These are phyloP conservation scores for Starmera caribaea DNA, from an alignment of 805 yeast species.

Conservation along the genomic window DNA sequence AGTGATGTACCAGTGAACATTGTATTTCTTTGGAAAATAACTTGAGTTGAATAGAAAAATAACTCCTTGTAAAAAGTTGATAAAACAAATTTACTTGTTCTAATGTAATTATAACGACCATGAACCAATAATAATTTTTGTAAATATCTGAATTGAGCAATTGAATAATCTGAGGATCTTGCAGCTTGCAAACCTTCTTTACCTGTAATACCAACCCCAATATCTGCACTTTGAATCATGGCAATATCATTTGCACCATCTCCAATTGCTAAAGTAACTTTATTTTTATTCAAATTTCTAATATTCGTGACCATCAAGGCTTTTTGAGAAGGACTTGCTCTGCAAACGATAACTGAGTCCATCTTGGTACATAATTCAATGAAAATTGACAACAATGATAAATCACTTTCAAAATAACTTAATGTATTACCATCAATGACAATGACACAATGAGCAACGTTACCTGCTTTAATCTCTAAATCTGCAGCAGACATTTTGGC, in stretches of 20 bases:
- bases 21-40: conserved; percentile 76
- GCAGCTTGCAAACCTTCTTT: conserved; percentile 97
- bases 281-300: conserved; percentile 51
- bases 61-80: conserved; percentile 94
- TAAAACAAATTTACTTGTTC: conserved; percentile 86
- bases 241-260: conserved; percentile 99
- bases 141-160: conserved; percentile 86
- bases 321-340: conserved; percentile 96
- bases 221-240: conserved; percentile 97
- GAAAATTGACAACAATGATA: conserved; percentile 62
- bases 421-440: conserved; percentile 94
- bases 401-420: conserved; percentile 60
- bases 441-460: conserved; percentile 88
- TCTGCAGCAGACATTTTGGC: conserved; percentile 68
- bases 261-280: conserved; percentile 92
- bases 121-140: conserved; percentile 81
- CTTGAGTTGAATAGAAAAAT: conserved; percentile 81
- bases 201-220: conserved; percentile 96
- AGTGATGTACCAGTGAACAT: conserved; percentile 88
- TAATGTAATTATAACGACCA: conserved; percentile 89
- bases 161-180: conserved; percentile 85
- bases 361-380: conserved; percentile 78
- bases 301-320: conserved; percentile 80
- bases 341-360: conserved; percentile 88
- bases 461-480: conserved; percentile 59